These are phyloP conservation scores for Diaporthe longicolla DNA, from an alignment of 2,329 filamentous ascomycete genomes.

Conservation along the genomic window DNA sequence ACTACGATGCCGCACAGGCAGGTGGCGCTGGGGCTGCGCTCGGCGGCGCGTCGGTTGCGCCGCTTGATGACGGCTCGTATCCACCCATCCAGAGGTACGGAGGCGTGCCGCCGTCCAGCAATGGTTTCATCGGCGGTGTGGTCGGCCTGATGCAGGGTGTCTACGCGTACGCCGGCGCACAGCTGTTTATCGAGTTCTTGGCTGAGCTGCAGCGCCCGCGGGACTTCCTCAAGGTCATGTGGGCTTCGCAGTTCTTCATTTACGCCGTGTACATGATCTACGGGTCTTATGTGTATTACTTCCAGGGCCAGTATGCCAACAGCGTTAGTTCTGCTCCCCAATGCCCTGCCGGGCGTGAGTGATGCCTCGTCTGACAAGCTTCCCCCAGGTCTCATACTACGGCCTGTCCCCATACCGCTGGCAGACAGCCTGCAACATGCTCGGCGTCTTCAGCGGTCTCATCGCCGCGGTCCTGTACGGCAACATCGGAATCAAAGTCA, in stretches of 20 bases:
- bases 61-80: conserved; percentile 50
- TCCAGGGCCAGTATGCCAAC: conserved; percentile 60
- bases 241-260: conserved; percentile 55
- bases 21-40: conserved; percentile 48
- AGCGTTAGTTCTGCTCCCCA: conserved; percentile 14
- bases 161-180: conserved; percentile 69
- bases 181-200: conserved; percentile 69
- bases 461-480: conserved; percentile 64
- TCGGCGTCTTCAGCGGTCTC: conserved; percentile 57
- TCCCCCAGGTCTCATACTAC: conserved; percentile 56
- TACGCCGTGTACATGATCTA: conserved; percentile 56
- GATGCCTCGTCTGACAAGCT: conserved; percentile 38
- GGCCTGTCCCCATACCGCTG: conserved; percentile 57
- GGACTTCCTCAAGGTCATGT: conserved; percentile 58
- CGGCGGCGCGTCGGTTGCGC: conserved; percentile 47
- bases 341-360: too few species aligned
- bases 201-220: conserved; percentile 60
- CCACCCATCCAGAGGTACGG: conserved; percentile 55
- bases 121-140: conserved; percentile 59
- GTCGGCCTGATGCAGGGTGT: conserved; percentile 66
- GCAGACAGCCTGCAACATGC: conserved; percentile 59
- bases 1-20: conserved; percentile 55
- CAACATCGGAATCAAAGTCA: conserved; percentile 66
- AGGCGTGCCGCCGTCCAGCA: conserved; percentile 55
- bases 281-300: conserved; percentile 56